Conservation (phyloP, 305 asterid species). For the Nicotiana rustica region DNA sequence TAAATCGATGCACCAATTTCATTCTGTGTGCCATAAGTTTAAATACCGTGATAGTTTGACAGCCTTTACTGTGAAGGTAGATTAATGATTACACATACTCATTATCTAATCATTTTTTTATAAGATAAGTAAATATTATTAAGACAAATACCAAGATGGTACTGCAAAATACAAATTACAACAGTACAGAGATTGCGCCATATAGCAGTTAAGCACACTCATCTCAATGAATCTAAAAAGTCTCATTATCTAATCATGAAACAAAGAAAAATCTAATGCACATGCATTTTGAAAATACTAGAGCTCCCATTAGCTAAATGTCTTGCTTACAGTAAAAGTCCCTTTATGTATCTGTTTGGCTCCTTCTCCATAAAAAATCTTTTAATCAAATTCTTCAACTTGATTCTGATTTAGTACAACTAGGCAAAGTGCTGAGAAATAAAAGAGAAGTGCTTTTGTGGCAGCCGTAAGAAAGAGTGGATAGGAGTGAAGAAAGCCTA, state of each 20-base stretch:
- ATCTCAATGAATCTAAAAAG: too few relatives aligned
- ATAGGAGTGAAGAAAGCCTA: neutral
- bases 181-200: too few relatives aligned
- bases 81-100: neutral
- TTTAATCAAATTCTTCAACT: neutral
- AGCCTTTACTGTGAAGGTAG: neutral
- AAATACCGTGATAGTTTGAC: neutral
- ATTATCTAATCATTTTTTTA: neutral
- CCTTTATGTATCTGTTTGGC: neutral
- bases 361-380: neutral
- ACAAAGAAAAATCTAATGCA: neutral
- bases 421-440: neutral
- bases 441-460: neutral
- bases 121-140: too few relatives aligned
- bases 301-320: neutral
- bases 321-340: neutral
- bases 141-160: too few relatives aligned
- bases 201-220: too few relatives aligned
- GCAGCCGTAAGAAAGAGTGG: neutral
- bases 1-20: too few relatives aligned
- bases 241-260: neutral
- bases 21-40: neutral
- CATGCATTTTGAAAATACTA: neutral
- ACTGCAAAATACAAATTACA: too few relatives aligned
- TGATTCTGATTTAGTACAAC: neutral